Evolutionary conservation across 164 flowering plant genomes (phyloP), one percentile per base, ranked within the genome.

Genomic region (Vitis rotundifolia): DNA sequence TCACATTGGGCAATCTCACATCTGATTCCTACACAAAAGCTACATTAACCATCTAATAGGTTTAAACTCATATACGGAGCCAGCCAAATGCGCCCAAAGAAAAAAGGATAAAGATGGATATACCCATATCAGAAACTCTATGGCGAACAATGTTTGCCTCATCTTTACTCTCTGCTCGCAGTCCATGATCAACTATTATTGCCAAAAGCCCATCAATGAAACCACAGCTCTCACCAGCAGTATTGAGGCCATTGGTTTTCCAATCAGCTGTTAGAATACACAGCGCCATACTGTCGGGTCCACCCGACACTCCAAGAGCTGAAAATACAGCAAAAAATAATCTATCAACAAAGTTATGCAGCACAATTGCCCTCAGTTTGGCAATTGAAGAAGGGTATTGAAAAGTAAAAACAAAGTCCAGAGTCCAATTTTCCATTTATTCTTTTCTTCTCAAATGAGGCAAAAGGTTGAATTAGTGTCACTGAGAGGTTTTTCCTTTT

Each of bases 241-340:
- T 76, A 74, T 73, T 47, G 50, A 51, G 62, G 44, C 82, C 83
- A 22, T 77, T 77, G 3, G 59, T 73, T 76, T 92, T 94, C 98
- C 98, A 94, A 31, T 47, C 75, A 47, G 93, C 87, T 11, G 97
- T 78, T 49, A 94, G 71, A 50, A 84, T 83, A 69, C 97, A 92
- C 3, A 94, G 76, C 0, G 96, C 97, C 77, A 94, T 83, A 72
- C 98, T 94, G 65, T 94, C 98, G 9, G 97, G 89, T 6, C 98
- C 98, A 5, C 98, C 98, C 26, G 97, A 90, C 9, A 94, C 98
- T 19, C 93, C 98, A 47, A 94, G 15, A 56, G 97, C 98, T 93
- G 79, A 54, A 77, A 67, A 72, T 12, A 29, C 15, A 67, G 53
- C 29, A 49, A 49, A 8, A 47, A 54, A 71, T 31, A 47, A 59